Base-by-base conservation (phyloP, 441 rosid species). In the Arabidopsis lyrata region DNA sequence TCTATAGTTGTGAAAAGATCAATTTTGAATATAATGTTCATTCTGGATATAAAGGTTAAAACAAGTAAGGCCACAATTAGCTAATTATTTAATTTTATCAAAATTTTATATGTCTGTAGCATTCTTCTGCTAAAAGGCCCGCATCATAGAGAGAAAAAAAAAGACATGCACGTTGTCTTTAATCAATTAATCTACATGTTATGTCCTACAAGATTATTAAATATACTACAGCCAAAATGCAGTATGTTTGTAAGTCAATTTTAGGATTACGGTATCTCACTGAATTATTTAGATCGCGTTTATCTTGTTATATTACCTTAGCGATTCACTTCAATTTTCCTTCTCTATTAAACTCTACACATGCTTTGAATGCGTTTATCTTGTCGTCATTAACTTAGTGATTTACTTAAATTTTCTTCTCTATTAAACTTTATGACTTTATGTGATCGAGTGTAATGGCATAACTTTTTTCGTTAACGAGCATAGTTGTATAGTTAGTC, bases 11-110 rank as follows among this genome's bases (percentile, higher is more conserved):
- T 50, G 41, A 39, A 60, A 59, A 50, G 22, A 54, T 60, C 68
- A n/a, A 60, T 59, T 50, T 66, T 74, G 54, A 29, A 50, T 57
- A 39, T 34, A 42, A 56, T 56, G 29, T 58, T 38, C 12, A 3
- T 14, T 45, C 45, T 74, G 47, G 47, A 74, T 59, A n/a, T 32
- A 38, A 20, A 49, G 31, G 62, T 27, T 42, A 35, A 35, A 67
- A 53, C 36, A 68, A 61, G 29, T 50, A 13, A 68, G 41, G 61
- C 63, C 56, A 67, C 67, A 74, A 41, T 49, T 74, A 34, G 61
- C 38, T 48, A 39, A 50, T 59, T 60, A 52, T 41, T n/a, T 58
- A 10, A 39, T 31, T 32, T 5, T 53, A 39, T 7, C 27, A 48
- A 57, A 66, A 45, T 56, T 74, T 50, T 48, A 35, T 2, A 9